Evolutionary conservation across 345 rosid species (phyloP), one percentile per base, ranked within the genome.

Genomic region (Xanthoceras sorbifolium): DNA sequence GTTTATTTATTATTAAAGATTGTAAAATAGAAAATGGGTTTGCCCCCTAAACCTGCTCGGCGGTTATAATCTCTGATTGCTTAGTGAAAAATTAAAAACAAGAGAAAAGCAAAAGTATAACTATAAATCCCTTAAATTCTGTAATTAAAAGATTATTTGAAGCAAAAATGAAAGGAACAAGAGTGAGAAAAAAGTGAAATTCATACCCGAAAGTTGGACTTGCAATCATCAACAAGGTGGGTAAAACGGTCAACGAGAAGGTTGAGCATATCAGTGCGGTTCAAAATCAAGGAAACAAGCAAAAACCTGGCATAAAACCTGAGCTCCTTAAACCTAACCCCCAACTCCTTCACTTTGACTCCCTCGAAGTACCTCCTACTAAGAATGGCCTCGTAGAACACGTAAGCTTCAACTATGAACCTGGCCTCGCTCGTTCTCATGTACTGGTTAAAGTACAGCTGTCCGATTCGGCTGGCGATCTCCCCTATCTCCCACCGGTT

Each of bases 401-500:
- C 91, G 73, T 89, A 97, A 9, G 98, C 88, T 79, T 94, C 99
- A 1, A 94, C 85, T 55, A 97, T 86, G 36, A 94, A 97, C 84
- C 95, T 82, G 42, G 90, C 88, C 79, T 94, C 94, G 84, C 97
- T 92, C 3, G 93, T 92, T 81, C 99, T 89, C 97, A 87, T 91
- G 83, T 94, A 97, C 88, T 92, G 99, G 74, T 84, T 86, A 81
- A 87, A 97, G 85, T 97, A 97, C 36, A 97, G 90, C 91, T 97
- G 99, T 32, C 98, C 98, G 90, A 97, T 97, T 82, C 99, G 95
- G 83, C 98, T 89, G 14, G 99, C 99, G 90, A 96, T 92, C 92
- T 96, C 97, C 36, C 99, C 99, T 72, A 96, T 94, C 82, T 96
- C 99, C 97, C 97, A 96, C 15, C 99, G 93, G 80, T 89, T 88